These are phyloP conservation scores for Blastocystis sp. DNA, from an alignment of 352 stramenopile species.

Conservation along the genomic window DNA sequence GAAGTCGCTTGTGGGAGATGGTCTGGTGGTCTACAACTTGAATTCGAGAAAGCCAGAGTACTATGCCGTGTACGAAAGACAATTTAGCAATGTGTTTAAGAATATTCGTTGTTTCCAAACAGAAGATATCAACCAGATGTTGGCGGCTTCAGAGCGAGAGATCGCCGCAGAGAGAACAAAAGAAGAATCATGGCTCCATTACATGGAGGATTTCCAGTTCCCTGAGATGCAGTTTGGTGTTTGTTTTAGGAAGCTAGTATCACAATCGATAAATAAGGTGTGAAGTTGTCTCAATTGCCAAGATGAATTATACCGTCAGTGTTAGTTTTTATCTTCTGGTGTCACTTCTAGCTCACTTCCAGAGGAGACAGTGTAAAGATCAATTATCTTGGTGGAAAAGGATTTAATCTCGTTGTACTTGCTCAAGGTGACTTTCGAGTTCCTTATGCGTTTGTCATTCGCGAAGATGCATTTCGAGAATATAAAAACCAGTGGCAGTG, in stretches of 20 bases:
- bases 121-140: constrained; percentile 24
- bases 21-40: constrained; percentile 18
- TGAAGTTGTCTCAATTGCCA: too few species aligned
- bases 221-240: neutral
- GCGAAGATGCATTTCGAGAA: constrained; percentile 30
- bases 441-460: constrained; percentile 44
- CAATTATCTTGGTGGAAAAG: constrained; percentile 30
- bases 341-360: neutral
- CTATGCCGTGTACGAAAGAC: constrained; percentile 3
- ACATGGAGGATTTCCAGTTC: neutral
- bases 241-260: neutral
- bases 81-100: constrained; percentile 23
- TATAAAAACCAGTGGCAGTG: neutral
- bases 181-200: neutral
- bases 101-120: neutral
- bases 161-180: neutral
- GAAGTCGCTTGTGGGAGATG: neutral
- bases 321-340: neutral
- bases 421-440: constrained; percentile 40
- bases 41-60: neutral
- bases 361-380: constrained; percentile 26
- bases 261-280: neutral
- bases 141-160: neutral
- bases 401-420: constrained; percentile 35
- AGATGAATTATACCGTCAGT: constrained; percentile 45